These are phyloP conservation scores for Nymphaea colorata DNA, from an alignment of 164 flowering plant species.

Conservation along the genomic window DNA sequence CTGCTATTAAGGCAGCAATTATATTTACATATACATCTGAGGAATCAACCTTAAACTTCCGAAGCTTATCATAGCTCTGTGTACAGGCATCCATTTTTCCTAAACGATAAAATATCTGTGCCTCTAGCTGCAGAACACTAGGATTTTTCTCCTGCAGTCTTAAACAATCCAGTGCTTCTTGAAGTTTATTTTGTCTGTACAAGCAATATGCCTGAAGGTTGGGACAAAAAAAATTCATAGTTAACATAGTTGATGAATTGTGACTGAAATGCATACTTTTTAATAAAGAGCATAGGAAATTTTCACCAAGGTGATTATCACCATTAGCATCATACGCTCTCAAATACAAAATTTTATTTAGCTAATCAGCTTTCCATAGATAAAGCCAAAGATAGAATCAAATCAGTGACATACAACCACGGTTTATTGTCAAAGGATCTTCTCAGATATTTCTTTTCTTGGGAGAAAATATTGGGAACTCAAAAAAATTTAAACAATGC, in stretches of 20 bases:
- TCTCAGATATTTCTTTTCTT: too few species aligned
- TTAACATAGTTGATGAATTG: too few species aligned
- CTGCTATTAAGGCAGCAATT: constrained; percentile 65
- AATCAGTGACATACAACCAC: too few species aligned
- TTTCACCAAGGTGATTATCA: too few species aligned
- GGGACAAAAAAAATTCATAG: not conserved
- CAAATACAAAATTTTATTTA: too few species aligned
- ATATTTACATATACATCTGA: constrained; percentile 46
- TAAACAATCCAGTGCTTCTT: constrained; percentile 64
- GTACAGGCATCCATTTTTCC: constrained; percentile 68
- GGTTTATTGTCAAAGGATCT: too few species aligned
- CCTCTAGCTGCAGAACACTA: constrained; percentile 51
- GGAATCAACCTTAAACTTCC: constrained; percentile 56
- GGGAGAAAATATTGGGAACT: not conserved
- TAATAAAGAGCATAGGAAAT: not conserved
- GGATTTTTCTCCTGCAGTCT: constrained; percentile 41
- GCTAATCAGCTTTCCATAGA: too few species aligned
- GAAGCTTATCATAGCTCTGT: constrained; percentile 67
- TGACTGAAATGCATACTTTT: not conserved
- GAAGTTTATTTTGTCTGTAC: constrained; percentile 78
- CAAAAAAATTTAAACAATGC: too few species aligned
- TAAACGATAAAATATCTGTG: constrained; percentile 77
- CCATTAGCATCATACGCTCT: too few species aligned
- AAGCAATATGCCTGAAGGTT: constrained; percentile 73
- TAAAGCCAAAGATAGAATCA: too few species aligned